These are phyloP conservation scores for Moesziomyces aphidis DNA, from an alignment of 1,284 basidiomycete species.

Conservation along the genomic window DNA sequence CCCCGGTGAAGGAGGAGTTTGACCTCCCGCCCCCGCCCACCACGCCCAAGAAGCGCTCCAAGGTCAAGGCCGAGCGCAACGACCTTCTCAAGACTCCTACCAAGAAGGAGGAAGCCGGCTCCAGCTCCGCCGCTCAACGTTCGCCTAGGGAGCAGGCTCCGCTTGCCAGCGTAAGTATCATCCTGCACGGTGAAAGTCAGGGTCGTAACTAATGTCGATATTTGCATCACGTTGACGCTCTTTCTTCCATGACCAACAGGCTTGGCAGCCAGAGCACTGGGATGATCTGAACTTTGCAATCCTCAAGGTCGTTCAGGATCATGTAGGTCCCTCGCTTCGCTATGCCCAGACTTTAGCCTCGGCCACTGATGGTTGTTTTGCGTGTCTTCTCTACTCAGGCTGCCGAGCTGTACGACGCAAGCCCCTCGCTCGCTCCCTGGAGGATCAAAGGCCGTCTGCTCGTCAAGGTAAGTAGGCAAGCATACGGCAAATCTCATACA, in stretches of 20 bases:
- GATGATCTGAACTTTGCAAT: conserved; percentile 46
- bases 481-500: not conserved
- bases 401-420: conserved; percentile 32
- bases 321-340: conserved; percentile 18
- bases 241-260: not conserved
- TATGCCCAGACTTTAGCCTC: not conserved
- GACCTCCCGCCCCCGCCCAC: not conserved
- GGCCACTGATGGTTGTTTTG: not conserved
- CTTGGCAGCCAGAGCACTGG: conserved; percentile 21
- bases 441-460: conserved; percentile 34
- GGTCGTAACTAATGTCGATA: no score
- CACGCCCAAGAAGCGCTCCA: conserved; percentile 19
- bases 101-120: conserved; percentile 14
- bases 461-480: conserved; percentile 18
- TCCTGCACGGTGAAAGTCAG: no score
- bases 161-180: conserved; percentile 9
- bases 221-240: not conserved
- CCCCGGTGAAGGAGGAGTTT: not conserved
- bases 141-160: conserved; percentile 12
- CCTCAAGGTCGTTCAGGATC: conserved; percentile 31
- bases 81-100: conserved; percentile 17
- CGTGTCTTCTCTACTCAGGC: conserved; percentile 4
- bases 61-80: conserved; percentile 10
- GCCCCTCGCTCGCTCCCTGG: conserved; percentile 29
- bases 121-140: not conserved